Percentiles rank a stretch among this genome's conserved stretches.
phyloP scores from a whole-genome alignment of 1,284 basidiomycete genomes.

The Rhodotorula sp. region DNA sequence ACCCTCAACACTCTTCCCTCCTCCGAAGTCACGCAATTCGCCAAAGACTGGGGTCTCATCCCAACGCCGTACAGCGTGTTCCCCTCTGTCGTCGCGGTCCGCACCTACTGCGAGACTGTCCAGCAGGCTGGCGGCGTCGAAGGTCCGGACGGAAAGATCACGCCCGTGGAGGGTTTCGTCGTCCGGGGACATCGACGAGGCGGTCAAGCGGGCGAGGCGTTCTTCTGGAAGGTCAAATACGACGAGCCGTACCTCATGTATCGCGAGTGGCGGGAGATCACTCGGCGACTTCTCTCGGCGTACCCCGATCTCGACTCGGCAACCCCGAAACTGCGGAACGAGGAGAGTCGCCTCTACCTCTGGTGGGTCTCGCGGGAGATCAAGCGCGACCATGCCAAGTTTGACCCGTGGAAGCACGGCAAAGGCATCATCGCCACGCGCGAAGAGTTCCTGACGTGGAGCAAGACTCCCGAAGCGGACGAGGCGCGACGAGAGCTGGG shows the following conservation, averaged over 20 bases:
- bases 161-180: constrained; percentile 93
- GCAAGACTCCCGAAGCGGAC: constrained; percentile 53
- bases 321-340: constrained; percentile 46
- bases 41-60: constrained; percentile 88
- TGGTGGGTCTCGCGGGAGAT: constrained; percentile 69
- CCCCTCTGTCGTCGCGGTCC: constrained; percentile 67
- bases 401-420: constrained; percentile 66
- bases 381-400: constrained; percentile 61
- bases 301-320: constrained; percentile 30
- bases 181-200: constrained; percentile 58
- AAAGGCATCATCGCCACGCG: constrained; percentile 82
- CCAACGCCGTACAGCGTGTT: constrained; percentile 66
- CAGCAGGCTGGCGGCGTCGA: constrained; percentile 68
- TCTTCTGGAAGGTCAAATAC: constrained; percentile 99
- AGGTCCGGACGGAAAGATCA: constrained; percentile 59
- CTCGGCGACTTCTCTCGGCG: constrained; percentile 65
- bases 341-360: constrained; percentile 52
- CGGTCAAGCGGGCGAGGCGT: constrained; percentile 63
- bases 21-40: constrained; percentile 71
- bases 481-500: constrained; percentile 44
- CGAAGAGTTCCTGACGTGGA: constrained; percentile 74
- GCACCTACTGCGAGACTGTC: constrained; percentile 46
- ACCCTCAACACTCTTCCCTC: constrained; percentile 74
- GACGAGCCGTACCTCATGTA: constrained; percentile 99
- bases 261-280: constrained; percentile 94